A percentile compares a stretch with the other conserved stretches of the same genome.
phyloP scores from a whole-genome alignment of 1,284 basidiomycete species.

The Moniliophthora roreri region DNA sequence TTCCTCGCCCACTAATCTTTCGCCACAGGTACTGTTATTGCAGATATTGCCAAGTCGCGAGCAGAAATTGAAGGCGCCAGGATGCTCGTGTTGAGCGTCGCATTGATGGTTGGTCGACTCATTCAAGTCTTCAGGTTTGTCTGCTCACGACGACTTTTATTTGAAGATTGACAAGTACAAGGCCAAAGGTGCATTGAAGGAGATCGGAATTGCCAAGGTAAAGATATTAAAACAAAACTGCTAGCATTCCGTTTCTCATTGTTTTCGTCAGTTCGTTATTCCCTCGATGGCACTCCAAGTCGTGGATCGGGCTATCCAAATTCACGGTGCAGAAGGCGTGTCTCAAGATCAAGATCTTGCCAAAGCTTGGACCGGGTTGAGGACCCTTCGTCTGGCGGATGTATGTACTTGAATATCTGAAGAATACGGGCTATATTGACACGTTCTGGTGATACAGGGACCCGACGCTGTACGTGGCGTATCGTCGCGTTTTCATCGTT shows the following conservation, averaged over 20 bases:
- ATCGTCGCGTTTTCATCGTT: neutral
- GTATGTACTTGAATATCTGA: conserved; percentile 44
- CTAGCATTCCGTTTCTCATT: conserved; percentile 6
- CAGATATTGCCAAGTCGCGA: conserved; percentile 88
- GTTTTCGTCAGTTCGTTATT: conserved; percentile 74
- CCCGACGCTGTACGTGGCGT: conserved; percentile 67
- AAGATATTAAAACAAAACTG: conserved; percentile 17
- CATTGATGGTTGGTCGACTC: conserved; percentile 66
- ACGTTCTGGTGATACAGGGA: conserved; percentile 49
- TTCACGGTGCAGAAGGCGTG: conserved; percentile 93
- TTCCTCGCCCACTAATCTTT: neutral
- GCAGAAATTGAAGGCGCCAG: conserved; percentile 91
- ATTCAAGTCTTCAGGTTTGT: neutral
- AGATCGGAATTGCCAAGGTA: conserved; percentile 97
- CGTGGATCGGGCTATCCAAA: conserved; percentile 93
- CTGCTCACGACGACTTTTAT: neutral
- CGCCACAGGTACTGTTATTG: conserved; percentile 75
- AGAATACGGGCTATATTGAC: neutral
- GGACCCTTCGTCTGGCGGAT: conserved; percentile 90
- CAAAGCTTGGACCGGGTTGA: conserved; percentile 72
- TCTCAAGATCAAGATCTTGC: conserved; percentile 90
- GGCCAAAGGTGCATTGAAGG: conserved; percentile 94
- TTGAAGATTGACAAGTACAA: conserved; percentile 82
- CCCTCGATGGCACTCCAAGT: conserved; percentile 86
- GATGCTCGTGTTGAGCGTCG: conserved; percentile 89